A percentile compares a stretch with the other conserved stretches of the same genome.
These are phyloP conservation scores for Sarocladium oryzae DNA, from an alignment of 2,329 filamentous ascomycete genomes.

Conservation along the genomic window DNA sequence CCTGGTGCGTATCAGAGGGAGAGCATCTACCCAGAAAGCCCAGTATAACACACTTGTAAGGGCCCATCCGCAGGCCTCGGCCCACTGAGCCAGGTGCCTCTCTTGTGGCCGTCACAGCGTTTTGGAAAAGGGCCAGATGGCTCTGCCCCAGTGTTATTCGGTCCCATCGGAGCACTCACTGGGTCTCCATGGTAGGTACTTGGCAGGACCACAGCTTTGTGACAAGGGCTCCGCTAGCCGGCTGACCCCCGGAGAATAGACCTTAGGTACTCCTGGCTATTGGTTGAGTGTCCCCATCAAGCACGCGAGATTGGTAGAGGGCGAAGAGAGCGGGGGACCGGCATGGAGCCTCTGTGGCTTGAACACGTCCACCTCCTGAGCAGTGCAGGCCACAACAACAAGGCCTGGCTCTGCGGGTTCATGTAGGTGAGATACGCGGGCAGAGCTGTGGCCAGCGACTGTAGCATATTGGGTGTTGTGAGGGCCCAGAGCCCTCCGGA, in stretches of 20 bases:
- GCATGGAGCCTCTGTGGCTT: slow-evolving; percentile 1
- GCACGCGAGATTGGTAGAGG: slow-evolving; percentile 8
- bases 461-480: not conserved
- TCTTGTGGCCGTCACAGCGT: not conserved
- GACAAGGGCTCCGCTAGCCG: slow-evolving; percentile 8
- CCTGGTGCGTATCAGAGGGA: not conserved
- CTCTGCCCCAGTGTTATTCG: not conserved
- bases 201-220: slow-evolving; percentile 6
- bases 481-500: not conserved
- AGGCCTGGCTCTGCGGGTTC: slow-evolving; percentile 7
- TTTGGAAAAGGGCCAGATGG: not conserved
- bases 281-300: slow-evolving; percentile 2
- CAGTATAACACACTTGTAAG: not conserved
- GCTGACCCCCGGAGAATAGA: slow-evolving; percentile 7
- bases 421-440: slow-evolving; percentile 9
- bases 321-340: not conserved
- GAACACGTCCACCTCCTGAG: not conserved
- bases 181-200: not conserved
- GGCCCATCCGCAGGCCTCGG: not conserved
- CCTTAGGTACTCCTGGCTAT: not conserved
- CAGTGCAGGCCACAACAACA: not conserved
- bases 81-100: not conserved
- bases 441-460: not conserved
- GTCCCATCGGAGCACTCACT: not conserved
- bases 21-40: not conserved